Evolutionary conservation across 2,329 filamentous ascomycete species (phyloP).

Genomic region (Beauveria scarabaeidicola): DNA sequence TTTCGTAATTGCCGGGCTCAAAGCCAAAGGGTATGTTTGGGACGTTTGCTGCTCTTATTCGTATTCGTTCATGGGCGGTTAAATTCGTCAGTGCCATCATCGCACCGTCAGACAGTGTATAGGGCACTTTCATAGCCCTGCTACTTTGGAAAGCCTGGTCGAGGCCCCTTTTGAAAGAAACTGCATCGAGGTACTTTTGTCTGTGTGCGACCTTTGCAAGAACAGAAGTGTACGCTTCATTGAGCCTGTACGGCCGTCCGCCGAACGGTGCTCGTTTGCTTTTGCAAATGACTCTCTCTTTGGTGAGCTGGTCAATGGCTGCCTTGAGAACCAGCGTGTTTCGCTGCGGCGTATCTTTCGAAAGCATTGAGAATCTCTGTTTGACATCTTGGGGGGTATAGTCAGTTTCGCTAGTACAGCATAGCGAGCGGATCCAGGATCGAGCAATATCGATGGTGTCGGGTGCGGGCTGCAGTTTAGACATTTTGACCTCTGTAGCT

Average conservation of each 20-base stretch:
- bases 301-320: constrained; percentile 40
- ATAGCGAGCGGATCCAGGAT: constrained; percentile 53
- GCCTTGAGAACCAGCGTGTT: constrained; percentile 38
- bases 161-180: constrained; percentile 49
- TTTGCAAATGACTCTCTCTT: constrained; percentile 47
- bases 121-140: constrained; percentile 39
- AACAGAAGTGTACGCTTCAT: constrained; percentile 46
- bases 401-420: constrained; percentile 40
- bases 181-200: constrained; percentile 49
- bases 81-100: constrained; percentile 61
- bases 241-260: constrained; percentile 55
- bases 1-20: constrained; percentile 62
- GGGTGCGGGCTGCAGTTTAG: neutral
- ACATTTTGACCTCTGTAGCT: constrained; percentile 12
- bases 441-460: constrained; percentile 37
- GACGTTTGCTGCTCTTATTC: constrained; percentile 44
- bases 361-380: constrained; percentile 43
- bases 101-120: constrained; percentile 53
- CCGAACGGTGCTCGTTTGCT: constrained; percentile 49
- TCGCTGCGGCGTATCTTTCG: constrained; percentile 27
- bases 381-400: constrained; percentile 42
- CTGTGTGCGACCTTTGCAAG: constrained; percentile 49
- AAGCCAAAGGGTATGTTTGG: constrained; percentile 61
- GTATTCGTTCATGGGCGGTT: constrained; percentile 49
- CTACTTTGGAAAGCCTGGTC: constrained; percentile 44